Percentiles rank a stretch among this genome's conserved stretches.
Evolutionary conservation across 106 monocot species (phyloP).

Genomic region (Posidonia australis): DNA sequence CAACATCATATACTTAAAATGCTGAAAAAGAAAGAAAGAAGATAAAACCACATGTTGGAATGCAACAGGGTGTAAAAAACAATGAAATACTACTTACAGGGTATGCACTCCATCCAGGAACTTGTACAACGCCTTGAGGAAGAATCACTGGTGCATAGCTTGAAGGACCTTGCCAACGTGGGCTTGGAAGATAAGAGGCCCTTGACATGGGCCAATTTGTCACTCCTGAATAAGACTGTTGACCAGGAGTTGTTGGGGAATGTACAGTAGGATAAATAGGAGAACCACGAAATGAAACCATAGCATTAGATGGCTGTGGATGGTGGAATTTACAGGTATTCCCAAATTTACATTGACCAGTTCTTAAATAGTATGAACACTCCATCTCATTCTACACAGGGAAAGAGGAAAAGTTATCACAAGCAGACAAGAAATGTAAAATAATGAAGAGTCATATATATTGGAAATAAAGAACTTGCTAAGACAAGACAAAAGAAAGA

Average conservation of each 20-base stretch:
- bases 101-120: constrained; percentile 76
- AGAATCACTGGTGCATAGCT: constrained; percentile 75
- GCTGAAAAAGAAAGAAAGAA: background rate
- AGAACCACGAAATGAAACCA: constrained; percentile 64
- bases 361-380: constrained; percentile 85
- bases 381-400: constrained; percentile 61
- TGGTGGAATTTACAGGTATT: constrained; percentile 95
- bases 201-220: constrained; percentile 67
- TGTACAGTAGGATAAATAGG: constrained; percentile 66
- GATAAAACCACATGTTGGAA: background rate
- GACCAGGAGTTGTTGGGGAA: constrained; percentile 52
- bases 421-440: background rate
- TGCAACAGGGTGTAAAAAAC: background rate
- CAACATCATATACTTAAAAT: background rate
- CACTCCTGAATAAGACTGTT: constrained; percentile 47
- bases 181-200: constrained; percentile 71
- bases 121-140: constrained; percentile 82
- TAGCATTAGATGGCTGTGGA: constrained; percentile 75
- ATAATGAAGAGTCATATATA: background rate
- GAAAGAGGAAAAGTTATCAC: constrained; percentile 7
- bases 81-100: constrained; percentile 38
- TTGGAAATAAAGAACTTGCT: background rate
- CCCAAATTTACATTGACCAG: constrained; percentile 82
- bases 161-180: constrained; percentile 77
- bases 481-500: too few relatives aligned